Percentiles rank a stretch among this genome's conserved stretches.
phyloP scores from a whole-genome alignment of 257 asterid genomes.

The Gentiana dahurica region DNA sequence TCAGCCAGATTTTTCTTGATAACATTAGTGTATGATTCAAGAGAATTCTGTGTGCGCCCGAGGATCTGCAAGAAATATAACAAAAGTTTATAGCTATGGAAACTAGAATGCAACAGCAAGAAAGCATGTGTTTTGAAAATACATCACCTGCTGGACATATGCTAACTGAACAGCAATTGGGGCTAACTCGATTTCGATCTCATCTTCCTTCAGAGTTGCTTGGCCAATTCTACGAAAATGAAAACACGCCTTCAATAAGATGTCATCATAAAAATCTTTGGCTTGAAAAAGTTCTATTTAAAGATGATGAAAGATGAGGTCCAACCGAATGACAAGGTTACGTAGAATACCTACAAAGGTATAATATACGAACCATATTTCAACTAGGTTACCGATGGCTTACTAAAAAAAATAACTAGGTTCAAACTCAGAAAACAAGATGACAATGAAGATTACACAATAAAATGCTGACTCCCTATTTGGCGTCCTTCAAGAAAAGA shows the following conservation, averaged over 20 bases:
- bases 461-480: too few relatives aligned
- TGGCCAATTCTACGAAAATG: conserved; percentile 67
- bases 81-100: conserved; percentile 6
- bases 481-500: too few relatives aligned
- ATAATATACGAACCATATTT: too few relatives aligned
- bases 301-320: background rate
- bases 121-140: background rate
- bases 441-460: too few relatives aligned
- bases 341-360: too few relatives aligned
- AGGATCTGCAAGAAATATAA: conserved; percentile 35
- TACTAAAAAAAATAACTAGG: too few relatives aligned
- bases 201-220: conserved; percentile 86
- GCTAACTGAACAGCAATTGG: conserved; percentile 91
- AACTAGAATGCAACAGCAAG: background rate
- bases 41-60: conserved; percentile 75
- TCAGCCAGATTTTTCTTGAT: conserved; percentile 81
- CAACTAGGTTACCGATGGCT: too few relatives aligned
- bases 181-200: conserved; percentile 78
- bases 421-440: too few relatives aligned
- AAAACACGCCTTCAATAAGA: conserved; percentile 1
- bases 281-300: too few relatives aligned
- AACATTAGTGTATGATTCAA: conserved; percentile 45
- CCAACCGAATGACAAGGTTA: too few relatives aligned
- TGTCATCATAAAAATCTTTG: background rate
- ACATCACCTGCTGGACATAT: conserved; percentile 72